Base-by-base conservation (phyloP, 2,329 filamentous ascomycete genomes). In the Fusarium sp. region DNA sequence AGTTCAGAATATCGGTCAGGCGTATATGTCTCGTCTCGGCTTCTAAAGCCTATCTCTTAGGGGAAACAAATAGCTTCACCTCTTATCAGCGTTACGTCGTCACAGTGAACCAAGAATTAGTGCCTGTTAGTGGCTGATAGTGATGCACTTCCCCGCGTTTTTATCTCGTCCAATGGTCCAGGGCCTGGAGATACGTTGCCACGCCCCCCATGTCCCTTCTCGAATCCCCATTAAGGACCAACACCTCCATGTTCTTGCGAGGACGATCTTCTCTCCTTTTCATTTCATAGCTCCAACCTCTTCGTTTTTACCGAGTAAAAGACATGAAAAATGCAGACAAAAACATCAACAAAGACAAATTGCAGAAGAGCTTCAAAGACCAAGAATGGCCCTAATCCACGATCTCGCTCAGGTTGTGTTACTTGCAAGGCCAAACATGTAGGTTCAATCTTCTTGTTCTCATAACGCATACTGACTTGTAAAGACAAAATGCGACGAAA, bases 401-500 rank as follows among this genome's bases (percentile, higher is more conserved):
- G 79, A 35, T 81, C 79, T 32, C 77, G 79, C 56, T 78, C 78
- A 16, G 79, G 79, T 5, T 81, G 79, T 60, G 67, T 77, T 5
- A 78, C 77, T 32, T 81, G 79, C 75, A 81, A 81, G 57, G 69
- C 77, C 33, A 81, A 80, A 40, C 80, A 73, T 46, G 71, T 73
- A 74, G 15, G 67, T 23, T 16, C 6, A 44, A 6, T 28, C 9
- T 25, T 11, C 21, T 10, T 38, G 10, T 23, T 12, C 15, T 18
- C 16, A 16, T 23, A 46, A 10, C 21, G 13, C 11, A 28, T 61
- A 23, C 33, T 49, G 15, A 30, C 19, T 1, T 6, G 2, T 15
- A 11, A 7, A 80, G 79, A 75, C 78, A 12, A 80, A 80, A 79
- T 80, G 79, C 68, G 79, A 80, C 43, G 79, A 80, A 56, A 75